phyloP scores from a whole-genome alignment of 176 grass and related monocot species.

The Aegilops bicornis region DNA sequence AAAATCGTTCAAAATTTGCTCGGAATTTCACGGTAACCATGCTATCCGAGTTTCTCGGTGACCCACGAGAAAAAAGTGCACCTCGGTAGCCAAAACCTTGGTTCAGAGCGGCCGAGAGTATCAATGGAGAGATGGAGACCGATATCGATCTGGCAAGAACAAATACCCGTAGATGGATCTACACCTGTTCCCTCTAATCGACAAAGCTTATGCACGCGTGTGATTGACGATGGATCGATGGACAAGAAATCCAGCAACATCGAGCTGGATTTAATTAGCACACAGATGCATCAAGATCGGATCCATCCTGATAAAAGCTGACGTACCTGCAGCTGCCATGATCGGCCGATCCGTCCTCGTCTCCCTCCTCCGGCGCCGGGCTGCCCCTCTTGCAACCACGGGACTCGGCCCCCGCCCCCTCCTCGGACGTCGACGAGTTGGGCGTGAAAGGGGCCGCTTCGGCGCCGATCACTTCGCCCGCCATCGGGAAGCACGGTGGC shows the following conservation, averaged over 20 bases:
- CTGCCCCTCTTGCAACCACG: slow-evolving; percentile 23
- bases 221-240: neutral
- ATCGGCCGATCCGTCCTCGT: slow-evolving; percentile 11
- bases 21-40: no score
- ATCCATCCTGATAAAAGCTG: neutral
- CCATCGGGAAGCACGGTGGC: neutral
- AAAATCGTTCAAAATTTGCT: no score
- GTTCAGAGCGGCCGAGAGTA: neutral
- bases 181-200: neutral
- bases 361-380: neutral
- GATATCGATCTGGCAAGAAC: neutral
- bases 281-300: neutral
- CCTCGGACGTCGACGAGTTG: slow-evolving; percentile 45
- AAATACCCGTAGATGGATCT: neutral
- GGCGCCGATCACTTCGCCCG: neutral
- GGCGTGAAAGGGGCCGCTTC: neutral
- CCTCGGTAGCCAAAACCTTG: no score
- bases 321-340: slow-evolving; percentile 34
- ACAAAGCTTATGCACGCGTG: neutral
- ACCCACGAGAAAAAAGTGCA: no score
- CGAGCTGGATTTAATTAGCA: neutral
- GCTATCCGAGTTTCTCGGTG: no score
- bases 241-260: neutral
- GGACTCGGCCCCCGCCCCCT: neutral
- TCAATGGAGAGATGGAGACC: neutral